These are phyloP conservation scores for Neurospora sp. DNA, from an alignment of 495 filamentous ascomycete genomes.

Conservation along the genomic window DNA sequence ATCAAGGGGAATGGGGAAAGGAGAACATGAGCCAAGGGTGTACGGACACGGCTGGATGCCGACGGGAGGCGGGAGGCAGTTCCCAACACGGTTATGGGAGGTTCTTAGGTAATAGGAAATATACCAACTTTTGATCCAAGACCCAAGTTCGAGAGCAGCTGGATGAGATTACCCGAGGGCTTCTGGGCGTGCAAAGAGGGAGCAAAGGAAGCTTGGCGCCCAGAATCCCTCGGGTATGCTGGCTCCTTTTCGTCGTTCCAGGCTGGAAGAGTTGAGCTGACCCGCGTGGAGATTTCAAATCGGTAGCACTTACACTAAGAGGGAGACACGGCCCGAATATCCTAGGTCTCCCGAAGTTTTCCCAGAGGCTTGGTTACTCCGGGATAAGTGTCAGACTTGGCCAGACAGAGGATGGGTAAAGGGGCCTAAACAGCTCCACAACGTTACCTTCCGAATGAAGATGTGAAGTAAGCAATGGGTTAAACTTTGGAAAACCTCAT, in stretches of 20 bases:
- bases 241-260: not conserved
- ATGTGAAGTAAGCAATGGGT: not conserved
- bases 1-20: not conserved
- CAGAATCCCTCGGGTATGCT: not conserved
- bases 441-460: not conserved
- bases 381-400: not conserved
- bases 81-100: not conserved
- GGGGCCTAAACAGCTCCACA: not conserved
- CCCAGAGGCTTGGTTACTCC: not conserved
- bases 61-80: not conserved
- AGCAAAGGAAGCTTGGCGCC: no score
- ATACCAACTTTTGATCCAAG: not conserved
- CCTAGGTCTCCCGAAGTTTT: not conserved
- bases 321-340: not conserved
- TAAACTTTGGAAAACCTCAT: not conserved
- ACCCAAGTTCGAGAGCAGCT: not conserved
- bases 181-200: no score
- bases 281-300: not conserved
- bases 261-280: not conserved
- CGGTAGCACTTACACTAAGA: not conserved
- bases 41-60: not conserved
- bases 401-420: not conserved
- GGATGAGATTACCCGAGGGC: not conserved
- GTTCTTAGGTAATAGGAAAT: not conserved
- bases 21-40: conserved; percentile 1